Evolutionary conservation across 2,329 filamentous ascomycete genomes (phyloP), one percentile per base, ranked within the genome.

Genomic region (Chaetomium strumarium): DNA sequence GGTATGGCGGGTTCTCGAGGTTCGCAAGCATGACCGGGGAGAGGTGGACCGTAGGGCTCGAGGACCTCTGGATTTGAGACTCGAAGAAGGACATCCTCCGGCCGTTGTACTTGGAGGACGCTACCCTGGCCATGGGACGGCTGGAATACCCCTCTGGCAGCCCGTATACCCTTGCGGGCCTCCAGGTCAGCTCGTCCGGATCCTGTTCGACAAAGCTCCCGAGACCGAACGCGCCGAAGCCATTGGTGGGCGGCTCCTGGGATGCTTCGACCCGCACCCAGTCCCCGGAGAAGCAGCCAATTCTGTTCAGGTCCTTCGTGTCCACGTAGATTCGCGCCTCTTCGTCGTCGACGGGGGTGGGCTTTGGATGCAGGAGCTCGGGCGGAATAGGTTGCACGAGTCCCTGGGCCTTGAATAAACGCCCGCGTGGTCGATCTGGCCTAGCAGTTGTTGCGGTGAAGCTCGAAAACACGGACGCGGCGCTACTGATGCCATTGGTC

Each of bases 211-310:
- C 80, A 58, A 84, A 87, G 56, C 81, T 84, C 19, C 82, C 83
- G 3, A 90, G 74, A 2, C 84, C 84, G 72, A 84, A 86, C 0
- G 78, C 73, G 46, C 79, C 86, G 59, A 81, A 81, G 16, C 77
- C 86, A 66, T 82, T 86, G 14, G 75, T 72, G 19, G 80, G 85
- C 54, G 88, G 86, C 64, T 90, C 88, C 59, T 87, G 79, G 0
- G 88, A 80, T 6, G 82, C 78, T 70, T 96, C 90, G 11, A 96
- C 76, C 19, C 86, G 84, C 11, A 96, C 90, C 93, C 93, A 99
- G 65, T 99, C 93, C 30, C 93, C 93, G 0, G 92, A 97, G 66
- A 99, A 99, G 68, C 92, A 97, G 14, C 92, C 91, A 49, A 99
- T 86, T 61, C 91, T 90, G 13, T 89, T 86, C 17, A 99, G 71